Evolutionary conservation across 2,329 filamentous ascomycete species (phyloP).

Genomic region (Stagonosporopsis vannaccii): DNA sequence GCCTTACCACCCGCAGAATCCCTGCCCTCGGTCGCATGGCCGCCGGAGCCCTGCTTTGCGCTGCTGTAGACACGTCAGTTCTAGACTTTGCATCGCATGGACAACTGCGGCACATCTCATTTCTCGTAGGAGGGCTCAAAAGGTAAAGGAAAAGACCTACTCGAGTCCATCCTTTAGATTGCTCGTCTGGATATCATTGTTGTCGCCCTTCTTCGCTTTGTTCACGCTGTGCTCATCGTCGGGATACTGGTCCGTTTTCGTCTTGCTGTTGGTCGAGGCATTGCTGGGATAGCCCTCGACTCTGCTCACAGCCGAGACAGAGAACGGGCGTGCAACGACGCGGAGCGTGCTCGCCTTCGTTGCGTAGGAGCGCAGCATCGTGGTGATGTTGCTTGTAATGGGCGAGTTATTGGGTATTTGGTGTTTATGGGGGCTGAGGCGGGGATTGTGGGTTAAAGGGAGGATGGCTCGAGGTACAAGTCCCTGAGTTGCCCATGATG

Average conservation of each 20-base stretch:
- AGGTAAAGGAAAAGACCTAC: slow-evolving; percentile 32
- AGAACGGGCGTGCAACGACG: slow-evolving; percentile 22
- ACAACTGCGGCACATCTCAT: not conserved
- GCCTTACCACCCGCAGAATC: slow-evolving; percentile 48
- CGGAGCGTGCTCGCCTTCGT: slow-evolving; percentile 17
- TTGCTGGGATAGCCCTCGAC: slow-evolving; percentile 27
- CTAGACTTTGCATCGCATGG: not conserved
- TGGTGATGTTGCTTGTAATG: not conserved
- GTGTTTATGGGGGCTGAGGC: not conserved
- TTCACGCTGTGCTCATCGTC: slow-evolving; percentile 33
- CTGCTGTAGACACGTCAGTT: slow-evolving; percentile 10
- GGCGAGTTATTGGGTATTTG: not conserved
- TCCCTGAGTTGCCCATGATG: slow-evolving; percentile 23
- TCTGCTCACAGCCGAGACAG: slow-evolving; percentile 18
- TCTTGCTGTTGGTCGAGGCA: slow-evolving; percentile 28
- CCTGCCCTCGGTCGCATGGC: slow-evolving; percentile 49
- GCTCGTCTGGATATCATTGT: slow-evolving; percentile 45
- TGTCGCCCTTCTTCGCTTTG: slow-evolving; percentile 43
- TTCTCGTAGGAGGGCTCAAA: not conserved
- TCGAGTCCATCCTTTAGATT: slow-evolving; percentile 40
- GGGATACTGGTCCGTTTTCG: slow-evolving; percentile 33
- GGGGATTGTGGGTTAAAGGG: not conserved
- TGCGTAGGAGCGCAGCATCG: slow-evolving; percentile 24
- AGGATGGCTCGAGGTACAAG: not conserved
- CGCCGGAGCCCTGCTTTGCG: slow-evolving; percentile 40